These are phyloP conservation scores for Cryoendolithus antarcticus DNA, from an alignment of 2,329 filamentous ascomycete genomes.

Conservation along the genomic window DNA sequence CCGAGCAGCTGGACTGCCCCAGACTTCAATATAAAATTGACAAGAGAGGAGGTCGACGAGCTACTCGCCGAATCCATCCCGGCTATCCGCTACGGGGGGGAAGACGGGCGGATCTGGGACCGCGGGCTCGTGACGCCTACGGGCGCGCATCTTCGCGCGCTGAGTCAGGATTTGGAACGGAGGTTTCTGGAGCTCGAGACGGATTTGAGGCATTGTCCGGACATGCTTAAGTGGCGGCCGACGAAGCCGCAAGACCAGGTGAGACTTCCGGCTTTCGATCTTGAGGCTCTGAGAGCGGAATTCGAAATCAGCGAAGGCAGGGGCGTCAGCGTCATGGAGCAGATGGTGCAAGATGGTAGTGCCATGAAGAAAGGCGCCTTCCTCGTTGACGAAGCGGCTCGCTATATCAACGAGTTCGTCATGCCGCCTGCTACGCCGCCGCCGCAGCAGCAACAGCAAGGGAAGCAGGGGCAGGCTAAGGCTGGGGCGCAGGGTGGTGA, in stretches of 20 bases:
- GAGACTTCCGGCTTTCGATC: slow-evolving; percentile 19
- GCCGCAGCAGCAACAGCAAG: slow-evolving; percentile 4
- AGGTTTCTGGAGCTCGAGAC: slow-evolving; percentile 58
- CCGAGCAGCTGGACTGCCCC: slow-evolving; percentile 14
- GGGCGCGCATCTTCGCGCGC: slow-evolving; percentile 62
- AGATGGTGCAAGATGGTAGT: slow-evolving; percentile 25
- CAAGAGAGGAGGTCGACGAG: slow-evolving; percentile 30
- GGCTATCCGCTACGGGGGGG: slow-evolving; percentile 31
- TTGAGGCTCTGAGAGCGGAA: slow-evolving; percentile 17
- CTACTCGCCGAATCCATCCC: slow-evolving; percentile 44
- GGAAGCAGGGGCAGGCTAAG: neutral
- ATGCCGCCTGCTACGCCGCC: slow-evolving; percentile 24
- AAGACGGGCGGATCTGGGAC: slow-evolving; percentile 31
- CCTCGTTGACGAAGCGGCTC: slow-evolving; percentile 24
- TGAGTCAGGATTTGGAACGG: slow-evolving; percentile 57
- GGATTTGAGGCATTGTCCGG: slow-evolving; percentile 32
- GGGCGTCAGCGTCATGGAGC: slow-evolving; percentile 25
- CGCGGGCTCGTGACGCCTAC: slow-evolving; percentile 63
- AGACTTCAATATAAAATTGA: slow-evolving; percentile 21
- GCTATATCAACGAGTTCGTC: slow-evolving; percentile 27
- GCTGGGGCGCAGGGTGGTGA: slow-evolving; percentile 3
- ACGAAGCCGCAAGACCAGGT: slow-evolving; percentile 21
- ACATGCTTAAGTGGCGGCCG: slow-evolving; percentile 16
- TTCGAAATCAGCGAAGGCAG: slow-evolving; percentile 18
- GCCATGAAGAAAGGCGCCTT: slow-evolving; percentile 25